These are phyloP conservation scores for Allomyces macrogynus DNA, from an alignment of 192 early-diverging fungal species.

Conservation along the genomic window DNA sequence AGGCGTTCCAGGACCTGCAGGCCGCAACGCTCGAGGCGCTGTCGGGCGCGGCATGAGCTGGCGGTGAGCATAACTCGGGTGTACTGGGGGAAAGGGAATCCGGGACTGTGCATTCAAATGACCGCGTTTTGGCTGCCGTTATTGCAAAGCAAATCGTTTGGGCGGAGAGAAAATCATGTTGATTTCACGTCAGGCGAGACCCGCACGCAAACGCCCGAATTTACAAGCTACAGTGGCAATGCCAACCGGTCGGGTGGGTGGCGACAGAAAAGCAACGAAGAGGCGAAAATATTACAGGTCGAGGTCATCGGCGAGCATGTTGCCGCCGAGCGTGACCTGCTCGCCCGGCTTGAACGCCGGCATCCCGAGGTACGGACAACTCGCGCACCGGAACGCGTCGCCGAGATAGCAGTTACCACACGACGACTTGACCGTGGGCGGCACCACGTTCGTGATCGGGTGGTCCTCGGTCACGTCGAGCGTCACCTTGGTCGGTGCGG, in stretches of 20 bases:
- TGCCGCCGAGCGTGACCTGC: conserved; percentile 70
- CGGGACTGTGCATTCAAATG: too few species aligned
- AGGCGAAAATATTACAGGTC: conserved; percentile 12
- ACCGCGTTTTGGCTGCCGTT: too few species aligned
- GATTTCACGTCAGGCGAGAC: too few species aligned
- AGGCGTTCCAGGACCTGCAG: not conserved
- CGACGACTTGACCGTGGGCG: conserved; percentile 33
- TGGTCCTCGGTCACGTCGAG: conserved; percentile 17
- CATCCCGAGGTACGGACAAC: conserved; percentile 92
- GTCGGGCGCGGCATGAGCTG: too few species aligned
- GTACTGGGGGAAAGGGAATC: too few species aligned
- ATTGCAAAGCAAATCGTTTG: too few species aligned
- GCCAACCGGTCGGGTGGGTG: too few species aligned
- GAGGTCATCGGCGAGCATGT: conserved; percentile 45
- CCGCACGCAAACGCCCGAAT: too few species aligned
- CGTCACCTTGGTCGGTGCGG: conserved; percentile 15
- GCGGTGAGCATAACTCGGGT: too few species aligned
- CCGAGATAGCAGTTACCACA: conserved; percentile 74
- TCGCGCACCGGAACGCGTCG: conserved; percentile 90
- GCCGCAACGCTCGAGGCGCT: not conserved
- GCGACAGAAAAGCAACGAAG: too few species aligned
- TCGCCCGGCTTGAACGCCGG: conserved; percentile 92
- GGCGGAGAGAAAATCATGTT: too few species aligned
- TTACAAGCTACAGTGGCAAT: too few species aligned
- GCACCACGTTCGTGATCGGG: conserved; percentile 18